phyloP scores from a whole-genome alignment of 2,329 filamentous ascomycete genomes.

The Penicillium concentricum region DNA sequence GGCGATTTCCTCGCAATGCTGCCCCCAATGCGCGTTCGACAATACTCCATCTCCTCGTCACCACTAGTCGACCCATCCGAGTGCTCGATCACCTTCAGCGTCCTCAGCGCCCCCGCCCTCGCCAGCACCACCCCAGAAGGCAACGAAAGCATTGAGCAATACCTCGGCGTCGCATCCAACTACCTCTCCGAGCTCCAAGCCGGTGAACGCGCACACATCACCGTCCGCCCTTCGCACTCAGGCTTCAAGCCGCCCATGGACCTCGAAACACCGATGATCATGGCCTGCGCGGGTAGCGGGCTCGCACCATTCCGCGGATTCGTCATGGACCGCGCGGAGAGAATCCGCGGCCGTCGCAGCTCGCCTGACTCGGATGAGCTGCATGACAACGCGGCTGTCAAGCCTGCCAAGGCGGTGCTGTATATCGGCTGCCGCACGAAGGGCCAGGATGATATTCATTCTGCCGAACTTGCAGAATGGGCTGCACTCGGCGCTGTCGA shows the following conservation, averaged over 20 bases:
- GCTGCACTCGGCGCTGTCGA: slow-evolving; percentile 59
- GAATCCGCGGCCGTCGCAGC: slow-evolving; percentile 27
- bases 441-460: slow-evolving; percentile 38
- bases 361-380: slow-evolving; percentile 11
- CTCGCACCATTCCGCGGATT: slow-evolving; percentile 65
- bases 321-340: slow-evolving; percentile 58
- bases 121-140: slow-evolving; percentile 39
- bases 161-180: slow-evolving; percentile 61
- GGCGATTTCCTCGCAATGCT: slow-evolving; percentile 68
- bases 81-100: slow-evolving; percentile 66
- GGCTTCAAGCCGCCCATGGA: slow-evolving; percentile 39
- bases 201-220: slow-evolving; percentile 35
- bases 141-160: slow-evolving; percentile 42
- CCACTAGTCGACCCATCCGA: slow-evolving; percentile 59
- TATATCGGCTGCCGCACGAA: slow-evolving; percentile 39
- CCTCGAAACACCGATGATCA: slow-evolving; percentile 39
- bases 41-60: slow-evolving; percentile 77
- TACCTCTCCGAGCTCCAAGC: slow-evolving; percentile 54
- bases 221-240: slow-evolving; percentile 35
- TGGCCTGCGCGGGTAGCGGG: slow-evolving; percentile 49
- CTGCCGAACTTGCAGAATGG: slow-evolving; percentile 53
- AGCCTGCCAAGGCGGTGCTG: slow-evolving; percentile 35
- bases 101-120: slow-evolving; percentile 58
- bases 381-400: slow-evolving; percentile 9
- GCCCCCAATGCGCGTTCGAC: slow-evolving; percentile 73